Percentiles rank a stretch among this genome's conserved stretches.
Conservation (phyloP, 805 yeast genomes). For the Candida pseudoglaebosa region DNA sequence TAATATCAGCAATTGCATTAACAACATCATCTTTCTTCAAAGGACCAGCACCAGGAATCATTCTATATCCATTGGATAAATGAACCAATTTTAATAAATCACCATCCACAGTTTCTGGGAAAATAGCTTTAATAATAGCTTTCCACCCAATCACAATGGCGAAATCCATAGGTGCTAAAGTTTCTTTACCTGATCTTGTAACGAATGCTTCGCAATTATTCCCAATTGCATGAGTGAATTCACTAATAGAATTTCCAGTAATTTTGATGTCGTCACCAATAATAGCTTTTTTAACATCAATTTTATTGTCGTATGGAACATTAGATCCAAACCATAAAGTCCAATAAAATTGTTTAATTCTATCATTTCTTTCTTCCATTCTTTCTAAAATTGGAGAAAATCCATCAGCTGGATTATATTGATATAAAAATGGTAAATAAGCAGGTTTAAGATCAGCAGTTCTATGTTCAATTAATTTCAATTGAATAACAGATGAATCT, state of each 20-base stretch:
- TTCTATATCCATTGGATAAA: conserved; percentile 88
- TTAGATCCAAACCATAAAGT: conserved; percentile 82
- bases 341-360: conserved; percentile 98
- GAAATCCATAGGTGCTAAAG: conserved; percentile 97
- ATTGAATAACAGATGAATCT: conserved; percentile 52
- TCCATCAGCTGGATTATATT: conserved; percentile 81
- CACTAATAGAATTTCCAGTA: conserved; percentile 74
- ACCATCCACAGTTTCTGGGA: conserved; percentile 96
- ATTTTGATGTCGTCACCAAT: conserved; percentile 66
- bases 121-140: conserved; percentile 95
- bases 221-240: conserved; percentile 95
- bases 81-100: conserved; percentile 92
- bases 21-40: conserved; percentile 85
- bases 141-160: conserved; percentile 99
- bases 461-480: conserved; percentile 82
- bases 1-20: conserved; percentile 75
- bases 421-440: conserved; percentile 72
- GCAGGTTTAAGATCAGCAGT: conserved; percentile 73
- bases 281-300: conserved; percentile 68
- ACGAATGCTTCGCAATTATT: conserved; percentile 96
- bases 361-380: conserved; percentile 83
- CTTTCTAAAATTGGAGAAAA: conserved; percentile 92
- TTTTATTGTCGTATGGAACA: conserved; percentile 59
- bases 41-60: conserved; percentile 89
- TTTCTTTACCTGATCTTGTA: conserved; percentile 75